Conservation (phyloP, 352 stramenopile species). For the Phytopythium delawarense region DNA sequence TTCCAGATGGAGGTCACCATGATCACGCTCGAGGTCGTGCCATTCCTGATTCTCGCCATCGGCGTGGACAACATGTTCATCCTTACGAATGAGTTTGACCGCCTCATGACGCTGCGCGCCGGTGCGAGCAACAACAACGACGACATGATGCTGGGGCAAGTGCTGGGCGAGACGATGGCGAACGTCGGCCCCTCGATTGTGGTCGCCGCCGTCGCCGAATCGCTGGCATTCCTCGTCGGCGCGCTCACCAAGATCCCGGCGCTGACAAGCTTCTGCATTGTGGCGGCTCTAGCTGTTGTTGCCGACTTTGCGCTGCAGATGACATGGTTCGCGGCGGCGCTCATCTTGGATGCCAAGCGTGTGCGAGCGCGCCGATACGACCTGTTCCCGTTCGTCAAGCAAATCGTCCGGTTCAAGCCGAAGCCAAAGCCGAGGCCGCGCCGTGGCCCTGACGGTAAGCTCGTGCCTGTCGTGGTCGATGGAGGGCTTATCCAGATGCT, state of each 20-base stretch:
- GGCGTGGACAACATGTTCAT: constrained; percentile 94
- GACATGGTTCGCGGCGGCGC: constrained; percentile 83
- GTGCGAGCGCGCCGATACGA: constrained; percentile 67
- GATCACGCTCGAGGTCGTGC: constrained; percentile 90
- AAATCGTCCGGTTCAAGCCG: constrained; percentile 33
- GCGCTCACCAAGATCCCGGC: constrained; percentile 85
- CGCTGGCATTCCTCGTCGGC: constrained; percentile 77
- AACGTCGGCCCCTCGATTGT: constrained; percentile 86
- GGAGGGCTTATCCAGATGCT: constrained; percentile 51
- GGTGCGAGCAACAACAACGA: constrained; percentile 23
- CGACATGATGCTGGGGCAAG: constrained; percentile 45
- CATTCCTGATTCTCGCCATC: constrained; percentile 90
- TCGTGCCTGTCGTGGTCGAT: background rate
- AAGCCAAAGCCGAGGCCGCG: constrained; percentile 5
- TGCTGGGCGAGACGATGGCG: constrained; percentile 69
- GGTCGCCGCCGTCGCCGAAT: constrained; percentile 80
- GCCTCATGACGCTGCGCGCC: constrained; percentile 41
- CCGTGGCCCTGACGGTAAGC: constrained; percentile 11
- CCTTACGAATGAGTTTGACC: constrained; percentile 85
- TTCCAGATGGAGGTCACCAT: constrained; percentile 85
- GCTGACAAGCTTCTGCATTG: constrained; percentile 82
- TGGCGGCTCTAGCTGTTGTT: constrained; percentile 78
- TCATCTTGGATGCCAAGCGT: constrained; percentile 71
- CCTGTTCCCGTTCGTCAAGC: constrained; percentile 58
- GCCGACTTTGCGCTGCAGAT: constrained; percentile 82